These are phyloP conservation scores for Penicillium verrucosum DNA, from an alignment of 2,329 filamentous ascomycete species.

Conservation along the genomic window DNA sequence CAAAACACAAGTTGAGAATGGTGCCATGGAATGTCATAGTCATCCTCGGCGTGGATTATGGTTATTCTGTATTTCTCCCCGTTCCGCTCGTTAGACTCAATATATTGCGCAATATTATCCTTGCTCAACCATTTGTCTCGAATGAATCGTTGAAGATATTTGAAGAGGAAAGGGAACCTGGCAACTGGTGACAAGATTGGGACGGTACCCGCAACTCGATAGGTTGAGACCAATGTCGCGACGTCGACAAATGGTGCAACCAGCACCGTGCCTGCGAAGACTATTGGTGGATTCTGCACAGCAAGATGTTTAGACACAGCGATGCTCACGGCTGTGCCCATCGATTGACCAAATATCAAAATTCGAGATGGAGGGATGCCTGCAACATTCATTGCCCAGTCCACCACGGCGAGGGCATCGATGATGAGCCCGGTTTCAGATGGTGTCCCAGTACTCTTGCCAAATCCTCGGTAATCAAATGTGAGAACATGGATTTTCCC, in stretches of 20 bases:
- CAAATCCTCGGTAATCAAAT: slow-evolving; percentile 54
- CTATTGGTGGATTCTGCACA: slow-evolving; percentile 40
- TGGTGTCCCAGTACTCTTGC: slow-evolving; percentile 51
- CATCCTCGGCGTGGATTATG: slow-evolving; percentile 37
- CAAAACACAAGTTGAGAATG: slow-evolving; percentile 30
- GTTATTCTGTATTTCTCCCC: slow-evolving; percentile 29
- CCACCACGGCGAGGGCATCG: slow-evolving; percentile 53
- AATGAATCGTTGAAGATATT: slow-evolving; percentile 13
- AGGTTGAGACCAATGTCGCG: slow-evolving; percentile 54
- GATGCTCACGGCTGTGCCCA: slow-evolving; percentile 55
- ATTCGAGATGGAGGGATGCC: slow-evolving; percentile 54
- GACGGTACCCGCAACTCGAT: slow-evolving; percentile 54
- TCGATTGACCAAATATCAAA: slow-evolving; percentile 58
- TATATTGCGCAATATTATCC: slow-evolving; percentile 10
- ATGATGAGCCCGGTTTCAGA: slow-evolving; percentile 54
- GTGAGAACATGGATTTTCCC: slow-evolving; percentile 56
- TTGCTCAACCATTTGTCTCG: slow-evolving; percentile 12
- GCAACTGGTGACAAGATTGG: slow-evolving; percentile 55
- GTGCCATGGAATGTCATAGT: slow-evolving; percentile 34
- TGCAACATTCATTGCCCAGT: slow-evolving; percentile 55
- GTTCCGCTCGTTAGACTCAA: slow-evolving; percentile 10
- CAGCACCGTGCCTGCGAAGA: slow-evolving; percentile 56
- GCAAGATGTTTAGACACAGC: slow-evolving; percentile 47
- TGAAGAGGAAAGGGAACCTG: slow-evolving; percentile 38
- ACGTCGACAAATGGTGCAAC: slow-evolving; percentile 58